Evolutionary conservation across 164 flowering plant species (phyloP).

Genomic region (Umbilicus rupestris): DNA sequence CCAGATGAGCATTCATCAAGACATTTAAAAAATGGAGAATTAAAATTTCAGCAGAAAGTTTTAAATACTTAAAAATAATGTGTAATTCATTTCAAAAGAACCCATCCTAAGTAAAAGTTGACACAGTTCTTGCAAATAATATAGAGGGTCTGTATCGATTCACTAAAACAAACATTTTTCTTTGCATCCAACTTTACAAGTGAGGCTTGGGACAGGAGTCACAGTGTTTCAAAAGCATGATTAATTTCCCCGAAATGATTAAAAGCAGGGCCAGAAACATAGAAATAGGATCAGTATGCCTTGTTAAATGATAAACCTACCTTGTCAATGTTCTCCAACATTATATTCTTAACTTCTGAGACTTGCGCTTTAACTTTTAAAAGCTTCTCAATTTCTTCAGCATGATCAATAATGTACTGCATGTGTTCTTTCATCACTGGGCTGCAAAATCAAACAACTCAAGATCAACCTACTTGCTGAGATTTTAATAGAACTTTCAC

Average conservation of each 20-base stretch:
- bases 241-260: neutral
- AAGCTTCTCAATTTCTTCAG: slow-evolving; percentile 82
- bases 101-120: too few species aligned
- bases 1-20: neutral
- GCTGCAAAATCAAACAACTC: slow-evolving; percentile 25
- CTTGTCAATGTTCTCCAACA: slow-evolving; percentile 86
- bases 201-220: neutral
- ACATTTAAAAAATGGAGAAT: neutral
- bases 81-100: too few species aligned
- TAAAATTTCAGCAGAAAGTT: too few species aligned
- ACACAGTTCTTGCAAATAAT: too few species aligned
- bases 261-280: neutral
- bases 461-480: neutral
- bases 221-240: neutral
- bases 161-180: neutral
- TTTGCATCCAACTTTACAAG: neutral
- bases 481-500: neutral
- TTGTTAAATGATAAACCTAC: slow-evolving; percentile 22
- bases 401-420: slow-evolving; percentile 79
- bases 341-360: slow-evolving; percentile 78
- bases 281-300: neutral
- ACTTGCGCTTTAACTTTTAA: slow-evolving; percentile 85
- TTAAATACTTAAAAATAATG: too few species aligned
- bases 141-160: too few species aligned
- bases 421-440: slow-evolving; percentile 87